phyloP scores from a whole-genome alignment of 768 basidiomycete genomes.

The Russula griseocarnosa region DNA sequence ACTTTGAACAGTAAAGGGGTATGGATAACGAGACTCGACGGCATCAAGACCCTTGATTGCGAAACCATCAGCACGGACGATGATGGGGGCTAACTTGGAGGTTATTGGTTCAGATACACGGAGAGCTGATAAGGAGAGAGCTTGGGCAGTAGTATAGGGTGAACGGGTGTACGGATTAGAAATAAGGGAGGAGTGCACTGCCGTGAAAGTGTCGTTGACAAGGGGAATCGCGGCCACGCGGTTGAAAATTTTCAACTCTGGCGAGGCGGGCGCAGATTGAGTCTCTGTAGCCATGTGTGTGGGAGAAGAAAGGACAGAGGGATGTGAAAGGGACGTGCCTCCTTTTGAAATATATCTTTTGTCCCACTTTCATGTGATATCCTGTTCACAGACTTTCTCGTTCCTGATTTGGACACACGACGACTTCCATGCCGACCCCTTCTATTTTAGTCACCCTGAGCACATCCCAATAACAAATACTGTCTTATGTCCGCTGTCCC shows the following conservation, averaged over 20 bases:
- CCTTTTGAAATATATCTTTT: conserved; percentile 8
- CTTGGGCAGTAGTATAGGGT: conserved; percentile 63
- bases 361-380: conserved; percentile 20
- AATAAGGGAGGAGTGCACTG: conserved; percentile 56
- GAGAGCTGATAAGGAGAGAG: conserved; percentile 42
- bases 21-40: conserved; percentile 69
- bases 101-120: conserved; percentile 61
- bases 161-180: conserved; percentile 58
- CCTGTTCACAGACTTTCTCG: background rate
- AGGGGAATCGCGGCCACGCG: conserved; percentile 74
- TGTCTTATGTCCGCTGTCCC: background rate
- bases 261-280: conserved; percentile 35
- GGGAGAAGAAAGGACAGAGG: background rate
- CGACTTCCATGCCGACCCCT: conserved; percentile 5
- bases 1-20: conserved; percentile 68
- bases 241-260: conserved; percentile 57
- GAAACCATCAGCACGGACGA: conserved; percentile 56
- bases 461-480: background rate
- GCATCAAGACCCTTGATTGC: conserved; percentile 74
- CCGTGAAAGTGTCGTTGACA: conserved; percentile 57
- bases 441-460: background rate
- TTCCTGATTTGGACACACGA: background rate
- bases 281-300: conserved; percentile 39
- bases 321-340: background rate
- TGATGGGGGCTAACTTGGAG: conserved; percentile 58